Conservation (phyloP, 2,329 filamentous ascomycete species). For the Fusarium tuaranense region DNA sequence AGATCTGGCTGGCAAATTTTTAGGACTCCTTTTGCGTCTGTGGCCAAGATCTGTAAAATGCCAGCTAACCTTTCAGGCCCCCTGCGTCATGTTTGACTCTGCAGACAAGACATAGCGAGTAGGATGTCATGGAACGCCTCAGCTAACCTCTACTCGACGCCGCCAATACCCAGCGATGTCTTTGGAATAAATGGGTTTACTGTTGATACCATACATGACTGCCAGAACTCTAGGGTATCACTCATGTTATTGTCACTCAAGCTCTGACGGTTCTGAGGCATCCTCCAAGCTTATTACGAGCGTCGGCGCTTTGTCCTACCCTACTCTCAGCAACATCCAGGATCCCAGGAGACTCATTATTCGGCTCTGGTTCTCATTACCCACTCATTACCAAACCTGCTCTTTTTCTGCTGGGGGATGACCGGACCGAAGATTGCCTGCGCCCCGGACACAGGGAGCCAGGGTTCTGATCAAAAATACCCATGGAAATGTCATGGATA, state of each 20-base stretch:
- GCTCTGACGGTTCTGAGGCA: conserved; percentile 14
- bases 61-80: conserved; percentile 16
- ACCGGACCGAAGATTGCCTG: conserved; percentile 42
- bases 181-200: not conserved
- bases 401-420: conserved; percentile 28
- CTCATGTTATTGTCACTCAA: not conserved
- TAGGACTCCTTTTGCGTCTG: conserved; percentile 18
- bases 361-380: conserved; percentile 35
- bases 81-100: conserved; percentile 9
- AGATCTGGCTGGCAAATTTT: conserved; percentile 35
- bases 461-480: conserved; percentile 29
- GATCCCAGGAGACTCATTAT: conserved; percentile 40
- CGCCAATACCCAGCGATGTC: not conserved
- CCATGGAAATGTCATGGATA: conserved; percentile 39
- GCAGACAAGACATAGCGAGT: conserved; percentile 7
- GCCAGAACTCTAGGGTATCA: not conserved
- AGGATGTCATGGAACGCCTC: conserved; percentile 3
- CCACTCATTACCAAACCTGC: conserved; percentile 16
- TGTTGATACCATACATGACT: not conserved
- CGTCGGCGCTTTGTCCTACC: conserved; percentile 33
- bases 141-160: not conserved
- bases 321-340: conserved; percentile 18
- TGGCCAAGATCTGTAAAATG: conserved; percentile 19
- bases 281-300: conserved; percentile 36
- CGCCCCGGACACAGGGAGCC: conserved; percentile 37